Evolutionary conservation across 2,329 filamentous ascomycete genomes (phyloP).

Genomic region (Microascus cirrosus): DNA sequence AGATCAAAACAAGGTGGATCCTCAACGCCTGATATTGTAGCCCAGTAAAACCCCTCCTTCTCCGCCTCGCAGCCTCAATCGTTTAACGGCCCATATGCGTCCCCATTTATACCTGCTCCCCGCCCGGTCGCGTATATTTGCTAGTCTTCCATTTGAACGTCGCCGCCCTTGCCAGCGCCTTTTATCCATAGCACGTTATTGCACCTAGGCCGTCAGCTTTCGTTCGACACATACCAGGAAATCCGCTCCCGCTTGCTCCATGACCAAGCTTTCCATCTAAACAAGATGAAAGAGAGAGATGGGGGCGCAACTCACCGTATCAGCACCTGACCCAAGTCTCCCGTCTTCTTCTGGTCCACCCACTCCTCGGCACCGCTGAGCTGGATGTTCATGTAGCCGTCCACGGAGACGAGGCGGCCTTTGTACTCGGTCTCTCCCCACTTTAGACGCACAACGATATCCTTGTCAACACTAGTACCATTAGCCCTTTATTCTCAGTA

Average conservation of each 20-base stretch:
- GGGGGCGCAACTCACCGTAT: constrained; percentile 53
- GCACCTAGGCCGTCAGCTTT: constrained; percentile 41
- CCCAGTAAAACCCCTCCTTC: neutral
- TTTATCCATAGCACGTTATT: constrained; percentile 97
- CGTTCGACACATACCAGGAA: neutral
- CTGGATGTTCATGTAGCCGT: constrained; percentile 99
- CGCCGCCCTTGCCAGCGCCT: constrained; percentile 38
- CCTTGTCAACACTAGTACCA: constrained; percentile 65
- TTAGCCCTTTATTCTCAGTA: neutral
- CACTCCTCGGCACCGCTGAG: constrained; percentile 85
- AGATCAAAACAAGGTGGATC: neutral
- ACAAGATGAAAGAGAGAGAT: too few species aligned
- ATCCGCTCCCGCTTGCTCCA: neutral
- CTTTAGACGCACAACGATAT: constrained; percentile 87
- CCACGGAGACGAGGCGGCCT: constrained; percentile 80
- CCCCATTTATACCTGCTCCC: neutral
- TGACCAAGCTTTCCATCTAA: too few species aligned
- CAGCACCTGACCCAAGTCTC: constrained; percentile 77
- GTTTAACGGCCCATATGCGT: neutral
- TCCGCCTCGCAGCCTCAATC: neutral
- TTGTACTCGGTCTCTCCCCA: constrained; percentile 98
- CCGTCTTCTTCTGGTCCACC: constrained; percentile 76
- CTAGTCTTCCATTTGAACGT: constrained; percentile 46
- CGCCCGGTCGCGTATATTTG: neutral
- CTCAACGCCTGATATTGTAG: neutral